Base-by-base conservation (phyloP, 2,329 filamentous ascomycete species). In the Nothomitra cinnamomea region DNA sequence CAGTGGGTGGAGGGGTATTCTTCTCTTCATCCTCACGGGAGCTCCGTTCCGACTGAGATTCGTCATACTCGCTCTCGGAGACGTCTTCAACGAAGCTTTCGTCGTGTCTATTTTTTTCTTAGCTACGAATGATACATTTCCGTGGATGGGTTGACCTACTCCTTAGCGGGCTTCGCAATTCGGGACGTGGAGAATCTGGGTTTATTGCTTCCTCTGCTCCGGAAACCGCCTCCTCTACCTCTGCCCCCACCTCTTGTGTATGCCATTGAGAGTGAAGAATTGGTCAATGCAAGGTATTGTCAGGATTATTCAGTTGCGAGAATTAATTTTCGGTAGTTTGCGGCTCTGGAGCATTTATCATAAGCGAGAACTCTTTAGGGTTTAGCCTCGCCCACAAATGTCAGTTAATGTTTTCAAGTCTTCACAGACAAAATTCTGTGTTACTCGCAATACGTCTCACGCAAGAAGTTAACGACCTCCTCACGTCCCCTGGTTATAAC, bases 21-120 rank as follows among this genome's bases (percentile, higher is more conserved):
- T 70, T 68, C 40, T 66, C 65, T 19, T 73, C 70, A 48, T 73
- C 73, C 68, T 19, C 69, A 68, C 55, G 65, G 69, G 66, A 69
- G 25, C 64, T 65, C 1, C 72, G 70, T 21, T 56, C 61, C 10
- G 64, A 63, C 7, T 64, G 62, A 56, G 62, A 58, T 22, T 55
- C 40, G 17, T 59, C 59, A 13, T 74, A 72, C 1, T 71, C 66
- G 47, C 72, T 62, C 1, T 75, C 72, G 32, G 58, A 53, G 15
- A 60, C 61, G 6, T 72, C 70, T 7, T 72, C 72, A 5, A 69
- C 67, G 25, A 64, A 53, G 51, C 25, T 35, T 17, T 19, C 24
- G 19, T 7, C 10, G n/a, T 35, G 22, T 49, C 45, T 49, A 10
- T 35, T 4, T 2, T 21, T 35, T 17, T 32, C 28, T 32, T 32